Evolutionary conservation across 208 protist species (phyloP).

Genomic region (Acanthamoeba royreba): DNA sequence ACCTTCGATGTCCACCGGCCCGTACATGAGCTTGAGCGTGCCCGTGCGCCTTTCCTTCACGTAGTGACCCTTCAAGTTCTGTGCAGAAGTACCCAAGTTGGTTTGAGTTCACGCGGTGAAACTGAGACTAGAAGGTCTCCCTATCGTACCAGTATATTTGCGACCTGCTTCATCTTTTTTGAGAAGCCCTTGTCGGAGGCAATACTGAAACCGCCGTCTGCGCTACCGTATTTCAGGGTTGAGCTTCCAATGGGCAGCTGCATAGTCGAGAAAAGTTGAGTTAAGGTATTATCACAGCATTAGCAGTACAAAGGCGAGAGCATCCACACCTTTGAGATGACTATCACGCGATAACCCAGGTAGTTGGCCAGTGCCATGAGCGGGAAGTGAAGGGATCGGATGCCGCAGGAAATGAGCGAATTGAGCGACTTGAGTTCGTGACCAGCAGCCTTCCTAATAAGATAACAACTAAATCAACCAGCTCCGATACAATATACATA

Average conservation of each 20-base stretch:
- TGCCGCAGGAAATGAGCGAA: slow-evolving; percentile 33
- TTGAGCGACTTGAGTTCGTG: slow-evolving; percentile 43
- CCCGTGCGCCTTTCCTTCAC: background rate
- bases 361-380: slow-evolving; percentile 46
- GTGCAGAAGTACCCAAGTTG: background rate
- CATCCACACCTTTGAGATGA: slow-evolving; percentile 9
- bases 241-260: background rate
- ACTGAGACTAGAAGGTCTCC: background rate
- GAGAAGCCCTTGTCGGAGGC: background rate
- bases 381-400: slow-evolving; percentile 39
- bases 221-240: background rate
- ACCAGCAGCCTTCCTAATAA: slow-evolving; percentile 18
- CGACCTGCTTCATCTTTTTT: background rate
- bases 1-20: slow-evolving; percentile 38
- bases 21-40: slow-evolving; percentile 23
- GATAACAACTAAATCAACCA: background rate
- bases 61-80: slow-evolving; percentile 25
- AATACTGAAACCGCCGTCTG: slow-evolving; percentile 7
- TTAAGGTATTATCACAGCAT: background rate
- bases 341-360: background rate
- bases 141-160: background rate
- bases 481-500: background rate
- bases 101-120: background rate
- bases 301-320: background rate
- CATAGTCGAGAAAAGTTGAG: background rate